Evolutionary conservation across 768 basidiomycete species (phyloP).

Genomic region (Tremella mesenterica): DNA sequence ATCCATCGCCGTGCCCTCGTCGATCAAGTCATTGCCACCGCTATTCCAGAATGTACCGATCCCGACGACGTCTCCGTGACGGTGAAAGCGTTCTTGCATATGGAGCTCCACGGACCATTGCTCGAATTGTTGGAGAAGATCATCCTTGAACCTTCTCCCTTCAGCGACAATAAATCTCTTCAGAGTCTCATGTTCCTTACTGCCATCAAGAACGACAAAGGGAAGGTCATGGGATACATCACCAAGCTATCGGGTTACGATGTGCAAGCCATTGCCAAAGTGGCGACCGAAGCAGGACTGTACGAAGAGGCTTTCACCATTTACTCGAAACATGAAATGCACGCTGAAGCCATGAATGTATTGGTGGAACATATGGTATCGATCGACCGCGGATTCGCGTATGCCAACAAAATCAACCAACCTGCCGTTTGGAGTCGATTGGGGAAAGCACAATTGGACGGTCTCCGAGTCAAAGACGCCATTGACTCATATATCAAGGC

Average conservation of each 20-base stretch:
- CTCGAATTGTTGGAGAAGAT: conserved; percentile 98
- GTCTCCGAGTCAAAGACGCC: conserved; percentile 93
- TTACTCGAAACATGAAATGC: conserved; percentile 94
- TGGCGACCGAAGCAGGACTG: conserved; percentile 89
- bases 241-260: conserved; percentile 96
- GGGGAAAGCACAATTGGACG: conserved; percentile 98
- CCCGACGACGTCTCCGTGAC: conserved; percentile 97
- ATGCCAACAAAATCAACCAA: conserved; percentile 89
- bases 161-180: conserved; percentile 93
- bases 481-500: conserved; percentile 99
- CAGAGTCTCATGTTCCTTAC: conserved; percentile 93
- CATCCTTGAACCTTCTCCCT: conserved; percentile 90
- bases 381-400: conserved; percentile 90
- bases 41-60: conserved; percentile 91
- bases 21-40: conserved; percentile 89
- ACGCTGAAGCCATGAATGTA: conserved; percentile 92
- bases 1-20: conserved; percentile 85
- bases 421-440: conserved; percentile 96
- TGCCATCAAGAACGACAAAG: conserved; percentile 93
- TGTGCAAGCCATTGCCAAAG: conserved; percentile 84
- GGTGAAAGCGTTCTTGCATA: conserved; percentile 95
- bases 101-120: conserved; percentile 91
- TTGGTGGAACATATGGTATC: conserved; percentile 97
- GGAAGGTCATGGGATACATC: conserved; percentile 96
- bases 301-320: conserved; percentile 95